Conservation (phyloP, 495 filamentous ascomycete genomes). For the Hypoxylon trugodes region DNA sequence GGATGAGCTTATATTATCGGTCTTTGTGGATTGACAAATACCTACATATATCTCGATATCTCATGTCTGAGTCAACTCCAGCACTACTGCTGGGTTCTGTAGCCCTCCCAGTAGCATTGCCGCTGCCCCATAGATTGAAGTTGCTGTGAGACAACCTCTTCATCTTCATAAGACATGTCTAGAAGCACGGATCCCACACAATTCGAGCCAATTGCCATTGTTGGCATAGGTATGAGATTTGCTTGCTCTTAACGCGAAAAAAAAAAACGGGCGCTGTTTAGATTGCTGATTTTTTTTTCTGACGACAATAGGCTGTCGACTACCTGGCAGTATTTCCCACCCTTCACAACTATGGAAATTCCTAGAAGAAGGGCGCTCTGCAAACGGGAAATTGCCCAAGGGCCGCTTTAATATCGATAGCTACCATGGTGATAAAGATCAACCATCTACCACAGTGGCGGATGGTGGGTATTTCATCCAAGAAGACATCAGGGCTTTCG, state of each 20-base stretch:
- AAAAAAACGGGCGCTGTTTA: no score
- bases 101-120: no score
- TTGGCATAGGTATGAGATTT: constrained; percentile 2
- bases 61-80: no score
- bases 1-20: no score
- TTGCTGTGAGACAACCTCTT: not conserved
- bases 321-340: constrained; percentile 1
- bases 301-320: constrained; percentile 14
- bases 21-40: no score
- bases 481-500: constrained; percentile 56
- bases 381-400: constrained; percentile 9
- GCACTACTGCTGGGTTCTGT: no score
- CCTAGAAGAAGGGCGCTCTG: constrained; percentile 24
- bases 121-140: not conserved
- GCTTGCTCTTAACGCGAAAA: no score
- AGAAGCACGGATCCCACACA: not conserved
- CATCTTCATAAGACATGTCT: not conserved
- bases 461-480: constrained; percentile 53
- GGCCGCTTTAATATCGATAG: constrained; percentile 21
- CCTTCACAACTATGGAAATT: constrained; percentile 31
- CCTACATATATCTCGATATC: no score
- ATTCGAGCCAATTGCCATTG: constrained; percentile 1
- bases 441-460: constrained; percentile 25
- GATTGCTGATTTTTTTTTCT: no score
- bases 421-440: constrained; percentile 14